Percentiles rank a stretch among this genome's conserved stretches.
Evolutionary conservation across 2,329 filamentous ascomycete species (phyloP).

Genomic region (Nemania bipapillata): DNA sequence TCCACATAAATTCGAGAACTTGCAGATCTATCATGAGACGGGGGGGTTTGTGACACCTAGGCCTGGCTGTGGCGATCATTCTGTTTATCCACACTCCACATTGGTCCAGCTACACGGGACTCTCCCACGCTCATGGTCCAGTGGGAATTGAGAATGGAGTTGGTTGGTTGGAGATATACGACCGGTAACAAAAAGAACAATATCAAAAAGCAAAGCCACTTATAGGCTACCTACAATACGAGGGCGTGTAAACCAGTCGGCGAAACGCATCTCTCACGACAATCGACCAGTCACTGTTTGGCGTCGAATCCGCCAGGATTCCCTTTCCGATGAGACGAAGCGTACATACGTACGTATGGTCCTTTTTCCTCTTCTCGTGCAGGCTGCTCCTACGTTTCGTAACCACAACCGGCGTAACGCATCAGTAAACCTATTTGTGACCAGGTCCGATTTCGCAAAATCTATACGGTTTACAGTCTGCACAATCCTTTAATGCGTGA

Average conservation of each 20-base stretch:
- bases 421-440: constrained; percentile 15
- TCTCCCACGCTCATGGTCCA: constrained; percentile 24
- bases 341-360: constrained; percentile 7
- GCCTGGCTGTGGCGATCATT: constrained; percentile 23
- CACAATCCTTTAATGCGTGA: constrained; percentile 7
- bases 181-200: constrained; percentile 16
- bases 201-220: constrained; percentile 3
- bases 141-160: constrained; percentile 19
- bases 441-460: constrained; percentile 4
- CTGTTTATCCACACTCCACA: constrained; percentile 15
- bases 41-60: constrained; percentile 14
- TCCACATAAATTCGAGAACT: constrained; percentile 22
- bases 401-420: constrained; percentile 10
- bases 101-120: constrained; percentile 21
- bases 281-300: constrained; percentile 25
- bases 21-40: constrained; percentile 14
- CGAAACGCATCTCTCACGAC: constrained; percentile 13
- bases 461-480: constrained; percentile 4
- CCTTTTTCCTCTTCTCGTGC: not conserved
- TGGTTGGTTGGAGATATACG: constrained; percentile 4
- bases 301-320: constrained; percentile 5
- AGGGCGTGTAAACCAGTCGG: not conserved
- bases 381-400: constrained; percentile 29
- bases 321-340: constrained; percentile 1
- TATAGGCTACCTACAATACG: constrained; percentile 9